A percentile compares a stretch with the other conserved stretches of the same genome.
Conservation (phyloP, 2,329 filamentous ascomycete genomes). For the Rhexocercosporidium sp. region DNA sequence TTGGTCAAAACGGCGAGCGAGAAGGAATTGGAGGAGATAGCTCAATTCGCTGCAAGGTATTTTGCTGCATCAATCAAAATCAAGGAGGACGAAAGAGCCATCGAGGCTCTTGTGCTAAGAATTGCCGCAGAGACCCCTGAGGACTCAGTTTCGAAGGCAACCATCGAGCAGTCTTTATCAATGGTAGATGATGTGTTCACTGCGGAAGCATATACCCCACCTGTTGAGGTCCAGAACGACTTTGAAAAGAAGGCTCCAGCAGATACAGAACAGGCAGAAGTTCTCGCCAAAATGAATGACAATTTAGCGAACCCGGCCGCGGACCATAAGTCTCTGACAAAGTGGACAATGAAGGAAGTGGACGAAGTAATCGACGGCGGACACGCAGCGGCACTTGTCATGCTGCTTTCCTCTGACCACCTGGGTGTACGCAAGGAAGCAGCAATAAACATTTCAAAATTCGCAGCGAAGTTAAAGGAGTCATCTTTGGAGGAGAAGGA, state of each 20-base stretch:
- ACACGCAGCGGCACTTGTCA: constrained; percentile 70
- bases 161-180: constrained; percentile 34
- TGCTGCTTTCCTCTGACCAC: constrained; percentile 77
- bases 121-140: constrained; percentile 47
- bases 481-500: constrained; percentile 78
- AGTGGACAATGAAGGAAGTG: constrained; percentile 77
- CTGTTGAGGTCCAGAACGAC: background rate
- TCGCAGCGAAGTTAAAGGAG: constrained; percentile 65
- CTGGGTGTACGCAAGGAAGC: constrained; percentile 81
- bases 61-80: constrained; percentile 59
- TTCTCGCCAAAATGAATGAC: constrained; percentile 27
- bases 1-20: constrained; percentile 57
- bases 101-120: constrained; percentile 52
- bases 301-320: constrained; percentile 31
- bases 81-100: constrained; percentile 53
- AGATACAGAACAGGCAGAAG: constrained; percentile 24
- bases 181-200: constrained; percentile 36
- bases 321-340: constrained; percentile 58
- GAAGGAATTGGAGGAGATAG: constrained; percentile 52
- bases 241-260: constrained; percentile 13
- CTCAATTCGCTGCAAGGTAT: constrained; percentile 62
- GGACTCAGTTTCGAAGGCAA: constrained; percentile 43
- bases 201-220: constrained; percentile 20
- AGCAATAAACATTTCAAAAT: constrained; percentile 69
- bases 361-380: constrained; percentile 83